Conservation (phyloP, 1,284 basidiomycete species). For the Puccinia polysora region DNA sequence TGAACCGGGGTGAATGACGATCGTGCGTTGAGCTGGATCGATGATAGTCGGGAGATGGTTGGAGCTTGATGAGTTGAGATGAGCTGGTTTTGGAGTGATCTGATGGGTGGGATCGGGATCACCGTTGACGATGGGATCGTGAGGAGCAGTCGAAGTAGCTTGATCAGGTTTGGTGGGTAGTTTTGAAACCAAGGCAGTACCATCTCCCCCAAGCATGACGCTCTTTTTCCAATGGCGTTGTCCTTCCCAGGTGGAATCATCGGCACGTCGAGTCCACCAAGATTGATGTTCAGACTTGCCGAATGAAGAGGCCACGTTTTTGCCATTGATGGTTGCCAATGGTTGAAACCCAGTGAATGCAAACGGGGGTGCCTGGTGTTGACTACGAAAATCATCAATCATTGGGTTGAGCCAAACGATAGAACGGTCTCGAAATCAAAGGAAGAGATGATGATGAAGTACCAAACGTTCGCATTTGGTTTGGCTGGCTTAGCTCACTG, state of each 20-base stretch:
- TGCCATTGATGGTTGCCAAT: constrained; percentile 42
- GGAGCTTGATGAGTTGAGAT: background rate
- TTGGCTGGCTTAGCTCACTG: background rate
- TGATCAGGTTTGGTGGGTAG: background rate
- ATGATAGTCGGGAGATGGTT: background rate
- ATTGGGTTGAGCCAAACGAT: background rate
- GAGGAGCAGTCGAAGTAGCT: background rate
- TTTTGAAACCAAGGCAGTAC: constrained; percentile 13
- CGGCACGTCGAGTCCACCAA: constrained; percentile 43
- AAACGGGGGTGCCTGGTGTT: constrained; percentile 18
- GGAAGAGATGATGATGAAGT: background rate
- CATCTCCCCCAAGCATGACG: constrained; percentile 40
- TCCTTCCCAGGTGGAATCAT: constrained; percentile 36
- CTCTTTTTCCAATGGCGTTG: constrained; percentile 44
- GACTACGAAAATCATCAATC: background rate
- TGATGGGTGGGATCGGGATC: background rate
- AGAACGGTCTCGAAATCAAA: background rate
- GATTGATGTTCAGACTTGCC: constrained; percentile 44
- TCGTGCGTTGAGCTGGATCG: constrained; percentile 50
- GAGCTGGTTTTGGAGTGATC: background rate
- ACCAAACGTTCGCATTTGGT: background rate
- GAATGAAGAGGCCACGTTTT: constrained; percentile 44
- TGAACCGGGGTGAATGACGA: constrained; percentile 93
- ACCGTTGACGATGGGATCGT: background rate
- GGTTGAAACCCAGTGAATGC: constrained; percentile 41